Conservation (phyloP, 1,284 basidiomycete genomes). For the Sanghuangporus sanghuang region DNA sequence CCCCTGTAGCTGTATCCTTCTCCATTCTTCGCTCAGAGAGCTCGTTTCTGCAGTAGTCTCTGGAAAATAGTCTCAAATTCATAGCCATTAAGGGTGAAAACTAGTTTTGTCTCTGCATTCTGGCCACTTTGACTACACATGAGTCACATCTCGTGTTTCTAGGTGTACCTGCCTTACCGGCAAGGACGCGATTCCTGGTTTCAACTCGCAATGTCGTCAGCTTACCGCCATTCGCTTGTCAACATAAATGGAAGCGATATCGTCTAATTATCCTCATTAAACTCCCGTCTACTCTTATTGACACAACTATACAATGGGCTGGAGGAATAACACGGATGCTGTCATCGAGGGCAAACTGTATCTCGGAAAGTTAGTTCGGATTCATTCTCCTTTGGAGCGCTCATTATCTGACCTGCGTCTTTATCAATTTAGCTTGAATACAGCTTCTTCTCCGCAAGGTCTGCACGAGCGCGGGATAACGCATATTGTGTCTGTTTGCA, state of each 20-base stretch:
- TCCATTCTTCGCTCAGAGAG: neutral
- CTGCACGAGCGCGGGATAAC: constrained; percentile 16
- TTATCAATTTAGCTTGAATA: constrained; percentile 12
- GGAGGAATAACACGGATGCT: constrained; percentile 18
- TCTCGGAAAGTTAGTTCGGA: constrained; percentile 16
- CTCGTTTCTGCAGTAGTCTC: neutral
- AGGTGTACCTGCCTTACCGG: neutral
- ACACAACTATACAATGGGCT: constrained; percentile 8
- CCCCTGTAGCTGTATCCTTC: neutral
- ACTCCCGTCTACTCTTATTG: neutral
- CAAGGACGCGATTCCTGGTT: neutral
- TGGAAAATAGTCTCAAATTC: too few relatives aligned
- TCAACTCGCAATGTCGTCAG: neutral
- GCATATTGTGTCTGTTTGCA: constrained; percentile 16
- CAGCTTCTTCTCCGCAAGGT: constrained; percentile 13
- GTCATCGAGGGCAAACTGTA: constrained; percentile 19
- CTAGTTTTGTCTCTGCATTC: too few relatives aligned
- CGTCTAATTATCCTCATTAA: neutral
- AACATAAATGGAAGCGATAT: constrained; percentile 1
- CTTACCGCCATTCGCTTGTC: neutral
- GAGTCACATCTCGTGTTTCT: neutral
- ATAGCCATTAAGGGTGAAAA: too few relatives aligned
- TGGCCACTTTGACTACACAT: neutral
- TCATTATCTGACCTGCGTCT: neutral
- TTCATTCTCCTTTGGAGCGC: neutral